Conservation (phyloP, 305 asterid species). For the Withania somnifera region DNA sequence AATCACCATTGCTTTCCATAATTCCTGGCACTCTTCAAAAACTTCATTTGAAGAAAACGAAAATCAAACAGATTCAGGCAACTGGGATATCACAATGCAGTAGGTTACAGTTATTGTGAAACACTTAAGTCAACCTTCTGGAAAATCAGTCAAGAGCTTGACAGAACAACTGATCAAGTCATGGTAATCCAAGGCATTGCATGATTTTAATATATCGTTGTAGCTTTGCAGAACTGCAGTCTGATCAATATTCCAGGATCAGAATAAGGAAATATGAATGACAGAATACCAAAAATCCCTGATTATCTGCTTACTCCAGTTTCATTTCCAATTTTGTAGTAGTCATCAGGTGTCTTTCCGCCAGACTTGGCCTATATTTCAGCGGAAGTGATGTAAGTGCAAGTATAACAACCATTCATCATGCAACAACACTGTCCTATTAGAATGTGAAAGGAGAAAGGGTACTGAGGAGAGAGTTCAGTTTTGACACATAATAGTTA, state of each 20-base stretch:
- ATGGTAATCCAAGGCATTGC: constrained; percentile 94
- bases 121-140: constrained; percentile 55
- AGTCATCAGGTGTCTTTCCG: constrained; percentile 73
- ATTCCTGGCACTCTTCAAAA: constrained; percentile 57
- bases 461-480: background rate
- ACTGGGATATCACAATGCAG: constrained; percentile 10
- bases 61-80: constrained; percentile 11
- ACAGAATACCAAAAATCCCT: background rate
- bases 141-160: constrained; percentile 77
- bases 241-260: constrained; percentile 35
- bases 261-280: constrained; percentile 13
- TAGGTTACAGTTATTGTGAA: constrained; percentile 2
- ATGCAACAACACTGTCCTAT: background rate
- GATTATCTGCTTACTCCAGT: constrained; percentile 52
- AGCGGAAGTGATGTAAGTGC: background rate
- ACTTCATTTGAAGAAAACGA: constrained; percentile 37
- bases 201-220: constrained; percentile 60
- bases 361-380: constrained; percentile 80
- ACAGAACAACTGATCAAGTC: constrained; percentile 82
- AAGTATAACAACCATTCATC: background rate
- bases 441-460: background rate
- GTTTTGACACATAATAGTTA: background rate
- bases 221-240: constrained; percentile 74
- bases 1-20: constrained; percentile 78
- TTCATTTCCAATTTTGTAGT: constrained; percentile 43